Evolutionary conservation across 2,329 filamentous ascomycete species (phyloP).

Genomic region (Penicillium palitans): DNA sequence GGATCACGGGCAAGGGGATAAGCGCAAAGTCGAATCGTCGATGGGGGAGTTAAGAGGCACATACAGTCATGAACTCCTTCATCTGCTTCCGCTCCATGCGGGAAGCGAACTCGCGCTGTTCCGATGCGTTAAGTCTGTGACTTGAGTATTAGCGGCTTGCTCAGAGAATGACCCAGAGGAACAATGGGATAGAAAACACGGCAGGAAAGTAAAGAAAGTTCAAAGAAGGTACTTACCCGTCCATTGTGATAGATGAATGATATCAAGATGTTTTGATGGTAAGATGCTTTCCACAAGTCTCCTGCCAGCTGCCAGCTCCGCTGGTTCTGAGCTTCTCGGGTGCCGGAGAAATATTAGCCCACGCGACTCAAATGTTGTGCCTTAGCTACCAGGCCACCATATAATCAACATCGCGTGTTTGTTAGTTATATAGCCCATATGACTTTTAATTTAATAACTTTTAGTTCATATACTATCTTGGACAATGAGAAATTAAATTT

Average conservation of each 20-base stretch:
- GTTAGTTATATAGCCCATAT: neutral
- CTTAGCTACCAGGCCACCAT: neutral
- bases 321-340: constrained; percentile 10
- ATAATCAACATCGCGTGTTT: neutral
- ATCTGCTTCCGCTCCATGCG: constrained; percentile 98
- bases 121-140: constrained; percentile 67
- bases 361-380: neutral
- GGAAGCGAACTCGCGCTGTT: constrained; percentile 89
- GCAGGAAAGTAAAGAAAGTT: neutral
- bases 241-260: constrained; percentile 33
- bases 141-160: constrained; percentile 4
- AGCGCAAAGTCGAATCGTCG: neutral
- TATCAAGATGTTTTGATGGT: constrained; percentile 3
- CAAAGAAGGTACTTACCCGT: constrained; percentile 31
- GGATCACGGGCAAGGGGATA: neutral
- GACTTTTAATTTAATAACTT: neutral
- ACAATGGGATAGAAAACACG: neutral
- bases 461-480: fast-evolving
- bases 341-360: constrained; percentile 1
- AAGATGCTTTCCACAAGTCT: constrained; percentile 9
- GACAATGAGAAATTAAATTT: too few species aligned
- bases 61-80: constrained; percentile 97
- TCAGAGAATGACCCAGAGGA: constrained; percentile 6
- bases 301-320: constrained; percentile 5
- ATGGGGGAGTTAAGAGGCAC: constrained; percentile 38